phyloP scores from a whole-genome alignment of 2,329 filamentous ascomycete genomes.

The Cladophialophora immunda region DNA sequence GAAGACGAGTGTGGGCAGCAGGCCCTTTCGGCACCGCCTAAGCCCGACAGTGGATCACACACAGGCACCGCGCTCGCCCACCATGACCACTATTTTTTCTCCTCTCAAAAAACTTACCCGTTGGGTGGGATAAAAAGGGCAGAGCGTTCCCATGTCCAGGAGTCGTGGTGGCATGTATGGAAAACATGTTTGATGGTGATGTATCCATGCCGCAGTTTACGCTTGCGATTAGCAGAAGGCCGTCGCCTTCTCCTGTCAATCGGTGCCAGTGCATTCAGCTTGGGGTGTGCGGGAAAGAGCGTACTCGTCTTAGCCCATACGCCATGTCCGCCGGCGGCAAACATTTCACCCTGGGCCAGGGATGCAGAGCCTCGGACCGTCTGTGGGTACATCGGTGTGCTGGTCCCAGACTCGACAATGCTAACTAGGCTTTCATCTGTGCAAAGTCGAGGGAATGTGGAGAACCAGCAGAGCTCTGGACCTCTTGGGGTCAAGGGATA shows the following conservation, averaged over 20 bases:
- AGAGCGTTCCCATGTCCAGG: background rate
- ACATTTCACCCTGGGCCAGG: constrained; percentile 18
- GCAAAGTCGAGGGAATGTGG: constrained; percentile 15
- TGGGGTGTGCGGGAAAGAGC: constrained; percentile 4
- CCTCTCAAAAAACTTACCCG: background rate
- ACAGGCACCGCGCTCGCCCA: background rate
- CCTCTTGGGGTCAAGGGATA: constrained; percentile 5
- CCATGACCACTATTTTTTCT: constrained; percentile 7
- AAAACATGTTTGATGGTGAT: constrained; percentile 3
- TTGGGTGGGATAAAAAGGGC: background rate
- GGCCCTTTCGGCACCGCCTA: background rate
- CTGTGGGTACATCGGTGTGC: constrained; percentile 19
- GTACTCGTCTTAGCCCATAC: constrained; percentile 16
- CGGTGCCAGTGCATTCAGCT: constrained; percentile 11
- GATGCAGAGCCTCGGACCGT: constrained; percentile 28
- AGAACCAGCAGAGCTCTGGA: constrained; percentile 7
- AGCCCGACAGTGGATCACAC: constrained; percentile 12
- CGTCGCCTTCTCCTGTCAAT: background rate
- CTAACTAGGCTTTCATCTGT: constrained; percentile 18
- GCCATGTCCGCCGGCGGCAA: constrained; percentile 8
- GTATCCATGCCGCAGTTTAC: constrained; percentile 2
- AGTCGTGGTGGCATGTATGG: constrained; percentile 4
- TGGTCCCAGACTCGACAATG: constrained; percentile 11
- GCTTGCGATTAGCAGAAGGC: background rate
- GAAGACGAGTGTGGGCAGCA: constrained; percentile 9